Evolutionary conservation across 2,329 filamentous ascomycete genomes (phyloP).

Genomic region (Sporothrix mexicana): DNA sequence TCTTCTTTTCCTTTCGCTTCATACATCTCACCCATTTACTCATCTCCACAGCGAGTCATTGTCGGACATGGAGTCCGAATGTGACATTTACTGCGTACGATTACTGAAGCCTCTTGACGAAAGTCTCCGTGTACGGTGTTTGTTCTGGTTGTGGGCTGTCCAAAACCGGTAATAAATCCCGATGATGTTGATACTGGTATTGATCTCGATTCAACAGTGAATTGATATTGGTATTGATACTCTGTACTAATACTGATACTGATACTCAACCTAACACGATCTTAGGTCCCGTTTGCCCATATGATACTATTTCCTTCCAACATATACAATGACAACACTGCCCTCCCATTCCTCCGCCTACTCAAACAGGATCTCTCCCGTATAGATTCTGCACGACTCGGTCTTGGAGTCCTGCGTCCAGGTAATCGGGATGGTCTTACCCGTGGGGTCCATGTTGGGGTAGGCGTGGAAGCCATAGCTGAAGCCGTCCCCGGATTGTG

Average conservation of each 20-base stretch:
- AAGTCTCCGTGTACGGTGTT: neutral
- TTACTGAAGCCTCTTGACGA: neutral
- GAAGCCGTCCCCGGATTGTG: conserved; percentile 34
- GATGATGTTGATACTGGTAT: neutral
- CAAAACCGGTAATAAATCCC: neutral
- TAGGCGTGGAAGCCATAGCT: conserved; percentile 38
- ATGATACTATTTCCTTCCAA: neutral
- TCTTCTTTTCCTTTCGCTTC: neutral
- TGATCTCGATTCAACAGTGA: too few relatives aligned
- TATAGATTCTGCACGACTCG: conserved; percentile 35
- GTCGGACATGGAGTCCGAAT: neutral
- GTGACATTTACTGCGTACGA: too few relatives aligned
- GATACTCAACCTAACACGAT: too few relatives aligned
- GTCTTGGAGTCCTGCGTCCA: conserved; percentile 37
- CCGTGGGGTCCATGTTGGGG: conserved; percentile 35
- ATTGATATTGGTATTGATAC: too few relatives aligned
- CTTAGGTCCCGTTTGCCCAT: too few relatives aligned
- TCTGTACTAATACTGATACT: too few relatives aligned
- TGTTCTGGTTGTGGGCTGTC: neutral
- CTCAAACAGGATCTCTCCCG: conserved; percentile 35
- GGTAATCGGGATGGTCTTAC: conserved; percentile 33
- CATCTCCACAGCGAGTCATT: neutral
- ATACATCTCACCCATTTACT: neutral
- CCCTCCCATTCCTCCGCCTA: neutral
- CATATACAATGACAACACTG: too few relatives aligned